phyloP scores from a whole-genome alignment of 371 early-diverging fungal genomes.

The Nematocida displodere region DNA sequence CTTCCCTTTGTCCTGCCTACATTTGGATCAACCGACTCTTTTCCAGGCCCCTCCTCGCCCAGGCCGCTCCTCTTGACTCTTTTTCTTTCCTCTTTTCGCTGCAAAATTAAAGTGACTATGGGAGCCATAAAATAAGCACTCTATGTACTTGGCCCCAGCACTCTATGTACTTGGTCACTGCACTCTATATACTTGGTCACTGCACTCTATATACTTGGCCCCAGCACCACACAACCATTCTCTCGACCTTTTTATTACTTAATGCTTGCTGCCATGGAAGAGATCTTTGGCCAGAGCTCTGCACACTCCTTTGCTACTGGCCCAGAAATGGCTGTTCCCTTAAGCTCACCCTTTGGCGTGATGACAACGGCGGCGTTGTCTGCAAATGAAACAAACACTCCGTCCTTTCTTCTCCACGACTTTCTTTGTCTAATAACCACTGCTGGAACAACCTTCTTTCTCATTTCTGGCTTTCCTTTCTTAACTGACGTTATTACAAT shows the following conservation, averaged over 20 bases:
- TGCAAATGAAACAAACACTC: conserved; percentile 93
- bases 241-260: too few species aligned
- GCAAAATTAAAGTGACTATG: too few species aligned
- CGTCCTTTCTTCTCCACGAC: conserved; percentile 96
- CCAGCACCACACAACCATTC: too few species aligned
- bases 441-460: conserved; percentile 99
- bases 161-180: too few species aligned
- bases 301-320: conserved; percentile 99
- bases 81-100: too few species aligned
- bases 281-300: conserved; percentile 99
- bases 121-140: too few species aligned
- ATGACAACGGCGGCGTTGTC: conserved; percentile 93
- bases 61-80: not conserved
- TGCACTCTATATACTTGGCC: too few species aligned
- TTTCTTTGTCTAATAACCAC: conserved; percentile 98
- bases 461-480: conserved; percentile 99
- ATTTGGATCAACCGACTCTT: not conserved
- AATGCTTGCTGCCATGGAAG: conserved; percentile 70
- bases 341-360: conserved; percentile 99
- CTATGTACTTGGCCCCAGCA: too few species aligned
- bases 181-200: too few species aligned
- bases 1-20: too few species aligned
- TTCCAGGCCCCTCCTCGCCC: not conserved
- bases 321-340: conserved; percentile 98
- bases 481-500: conserved; percentile 97